These are phyloP conservation scores for Beta vulgaris DNA, from an alignment of 148 eudicot species.

Conservation along the genomic window DNA sequence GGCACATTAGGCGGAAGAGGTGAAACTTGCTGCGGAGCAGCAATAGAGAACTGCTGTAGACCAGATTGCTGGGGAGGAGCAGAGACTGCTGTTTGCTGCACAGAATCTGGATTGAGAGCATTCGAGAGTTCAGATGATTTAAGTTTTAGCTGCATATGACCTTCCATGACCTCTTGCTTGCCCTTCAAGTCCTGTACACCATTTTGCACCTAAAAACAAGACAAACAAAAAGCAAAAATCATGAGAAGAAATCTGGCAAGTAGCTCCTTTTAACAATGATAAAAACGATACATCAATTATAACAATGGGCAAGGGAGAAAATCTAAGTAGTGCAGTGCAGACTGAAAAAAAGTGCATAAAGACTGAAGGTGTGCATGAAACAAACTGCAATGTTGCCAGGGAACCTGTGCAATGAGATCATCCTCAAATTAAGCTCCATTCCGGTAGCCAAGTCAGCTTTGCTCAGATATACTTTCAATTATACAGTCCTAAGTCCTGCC, in stretches of 20 bases:
- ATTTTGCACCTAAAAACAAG: conserved; percentile 57
- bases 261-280: not conserved
- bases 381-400: too few species aligned
- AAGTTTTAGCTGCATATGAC: conserved; percentile 61
- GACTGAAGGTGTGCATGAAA: not conserved
- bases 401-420: not conserved
- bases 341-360: not conserved
- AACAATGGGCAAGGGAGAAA: not conserved
- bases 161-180: conserved; percentile 77
- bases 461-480: not conserved
- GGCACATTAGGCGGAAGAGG: conserved; percentile 35
- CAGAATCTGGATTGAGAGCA: conserved; percentile 32
- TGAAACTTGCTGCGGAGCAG: conserved; percentile 38
- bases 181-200: conserved; percentile 63
- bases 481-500: not conserved
- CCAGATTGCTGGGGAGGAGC: conserved; percentile 48
- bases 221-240: conserved; percentile 2
- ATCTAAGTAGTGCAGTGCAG: not conserved
- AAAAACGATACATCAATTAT: not conserved
- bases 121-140: conserved; percentile 43
- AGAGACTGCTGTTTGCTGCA: conserved; percentile 39
- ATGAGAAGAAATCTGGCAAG: not conserved
- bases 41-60: conserved; percentile 46
- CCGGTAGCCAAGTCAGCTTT: not conserved
- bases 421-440: not conserved